These are phyloP conservation scores for Penicillium sclerotigenum DNA, from an alignment of 2,329 filamentous ascomycete genomes.

Conservation along the genomic window DNA sequence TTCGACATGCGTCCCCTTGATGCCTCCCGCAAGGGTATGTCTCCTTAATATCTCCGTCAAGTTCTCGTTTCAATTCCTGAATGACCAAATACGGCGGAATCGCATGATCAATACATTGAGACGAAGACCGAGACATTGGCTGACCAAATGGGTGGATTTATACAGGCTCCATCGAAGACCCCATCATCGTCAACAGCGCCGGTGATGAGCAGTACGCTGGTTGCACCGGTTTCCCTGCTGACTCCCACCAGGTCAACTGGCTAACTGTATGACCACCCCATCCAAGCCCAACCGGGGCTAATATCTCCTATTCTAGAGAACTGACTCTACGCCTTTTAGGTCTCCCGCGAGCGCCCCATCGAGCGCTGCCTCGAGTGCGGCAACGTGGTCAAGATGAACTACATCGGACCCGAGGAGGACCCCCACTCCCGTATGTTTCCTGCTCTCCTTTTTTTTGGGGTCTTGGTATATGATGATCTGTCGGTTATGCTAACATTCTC, in stretches of 20 bases:
- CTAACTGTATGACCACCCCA: slow-evolving; percentile 65
- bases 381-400: slow-evolving; percentile 96
- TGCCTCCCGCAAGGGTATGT: slow-evolving; percentile 75
- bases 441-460: slow-evolving; percentile 4
- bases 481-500: slow-evolving; percentile 6
- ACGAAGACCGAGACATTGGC: neutral
- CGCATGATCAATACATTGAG: neutral
- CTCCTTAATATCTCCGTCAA: slow-evolving; percentile 18
- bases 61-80: neutral
- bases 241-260: slow-evolving; percentile 90
- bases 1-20: slow-evolving; percentile 99
- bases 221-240: slow-evolving; percentile 90
- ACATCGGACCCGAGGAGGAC: slow-evolving; percentile 79
- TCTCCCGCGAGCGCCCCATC: slow-evolving; percentile 82
- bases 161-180: slow-evolving; percentile 79
- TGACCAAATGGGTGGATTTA: slow-evolving; percentile 6
- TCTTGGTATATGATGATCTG: neutral
- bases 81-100: neutral
- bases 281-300: neutral
- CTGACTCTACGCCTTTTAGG: slow-evolving; percentile 46
- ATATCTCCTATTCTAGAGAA: neutral
- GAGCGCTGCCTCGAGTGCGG: slow-evolving; percentile 98
- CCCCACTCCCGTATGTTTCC: slow-evolving; percentile 53
- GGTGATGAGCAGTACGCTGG: slow-evolving; percentile 96
- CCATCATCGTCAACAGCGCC: slow-evolving; percentile 84